These are phyloP conservation scores for Quercus rubra DNA, from an alignment of 306 rosid species.

Conservation along the genomic window DNA sequence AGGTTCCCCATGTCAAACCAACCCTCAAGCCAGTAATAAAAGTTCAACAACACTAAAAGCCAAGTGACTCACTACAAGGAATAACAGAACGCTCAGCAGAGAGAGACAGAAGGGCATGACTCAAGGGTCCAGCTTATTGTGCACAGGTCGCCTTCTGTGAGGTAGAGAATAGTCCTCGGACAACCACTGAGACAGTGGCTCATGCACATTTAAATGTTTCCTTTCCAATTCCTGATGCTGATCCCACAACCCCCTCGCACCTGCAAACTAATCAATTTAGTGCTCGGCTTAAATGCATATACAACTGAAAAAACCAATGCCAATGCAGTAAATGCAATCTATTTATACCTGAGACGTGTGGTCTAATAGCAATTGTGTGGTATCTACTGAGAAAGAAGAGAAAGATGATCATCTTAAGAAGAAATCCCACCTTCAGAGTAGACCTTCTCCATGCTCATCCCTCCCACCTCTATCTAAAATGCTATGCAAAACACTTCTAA, in stretches of 20 bases:
- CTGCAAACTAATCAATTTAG: slow-evolving; percentile 11
- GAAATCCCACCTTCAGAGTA: slow-evolving; percentile 18
- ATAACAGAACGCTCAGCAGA: not conserved
- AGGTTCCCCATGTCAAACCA: not conserved
- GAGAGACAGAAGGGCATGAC: not conserved
- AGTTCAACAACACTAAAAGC: not conserved
- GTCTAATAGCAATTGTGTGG: slow-evolving; percentile 10
- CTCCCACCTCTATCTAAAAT: not conserved
- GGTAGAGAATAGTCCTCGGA: slow-evolving; percentile 32
- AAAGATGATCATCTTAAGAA: slow-evolving; percentile 16
- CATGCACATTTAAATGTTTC: not conserved
- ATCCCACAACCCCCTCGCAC: slow-evolving; percentile 5
- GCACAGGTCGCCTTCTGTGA: slow-evolving; percentile 25
- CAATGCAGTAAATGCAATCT: not conserved
- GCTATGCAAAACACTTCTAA: not conserved
- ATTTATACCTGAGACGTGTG: slow-evolving; percentile 23
- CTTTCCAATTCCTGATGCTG: slow-evolving; percentile 1
- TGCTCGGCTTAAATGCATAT: not conserved
- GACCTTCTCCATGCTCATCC: not conserved
- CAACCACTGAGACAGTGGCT: slow-evolving; percentile 20
- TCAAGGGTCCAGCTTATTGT: slow-evolving; percentile 27
- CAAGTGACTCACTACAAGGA: not conserved
- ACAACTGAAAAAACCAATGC: not conserved
- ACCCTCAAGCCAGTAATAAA: not conserved
- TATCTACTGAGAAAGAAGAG: slow-evolving; percentile 20